Percentiles rank a stretch among this genome's conserved stretches.
phyloP scores from a whole-genome alignment of 2,329 filamentous ascomycete species.

The Diaporthe citriasiana region DNA sequence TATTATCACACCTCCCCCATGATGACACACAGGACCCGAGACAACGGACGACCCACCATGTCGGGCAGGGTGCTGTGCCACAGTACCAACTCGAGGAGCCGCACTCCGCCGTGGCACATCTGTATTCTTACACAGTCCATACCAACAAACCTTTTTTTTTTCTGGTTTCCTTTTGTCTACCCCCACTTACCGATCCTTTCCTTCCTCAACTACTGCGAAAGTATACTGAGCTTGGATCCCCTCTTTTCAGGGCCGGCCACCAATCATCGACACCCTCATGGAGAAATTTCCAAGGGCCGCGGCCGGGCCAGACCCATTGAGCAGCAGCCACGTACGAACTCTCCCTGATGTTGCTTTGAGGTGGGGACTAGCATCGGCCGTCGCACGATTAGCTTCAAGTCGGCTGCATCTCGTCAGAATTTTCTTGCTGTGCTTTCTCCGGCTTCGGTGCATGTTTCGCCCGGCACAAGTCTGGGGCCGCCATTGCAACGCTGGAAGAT shows the following conservation, averaged over 20 bases:
- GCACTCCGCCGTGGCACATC: constrained; percentile 31
- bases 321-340: constrained; percentile 51
- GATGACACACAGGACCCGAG: constrained; percentile 34
- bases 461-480: constrained; percentile 21
- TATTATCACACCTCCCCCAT: constrained; percentile 9
- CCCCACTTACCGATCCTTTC: constrained; percentile 31
- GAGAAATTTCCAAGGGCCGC: constrained; percentile 33
- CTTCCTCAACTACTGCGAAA: constrained; percentile 18
- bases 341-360: constrained; percentile 46
- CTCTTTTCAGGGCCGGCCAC: constrained; percentile 34
- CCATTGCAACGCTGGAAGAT: constrained; percentile 26
- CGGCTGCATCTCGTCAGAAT: constrained; percentile 42
- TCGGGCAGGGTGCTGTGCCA: constrained; percentile 10
- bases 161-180: neutral
- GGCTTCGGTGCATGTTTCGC: constrained; percentile 41
- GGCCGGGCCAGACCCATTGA: constrained; percentile 48
- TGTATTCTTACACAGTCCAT: constrained; percentile 33
- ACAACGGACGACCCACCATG: constrained; percentile 37
- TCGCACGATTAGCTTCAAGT: constrained; percentile 45
- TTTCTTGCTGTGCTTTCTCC: constrained; percentile 39
- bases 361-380: constrained; percentile 48
- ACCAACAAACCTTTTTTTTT: constrained; percentile 40
- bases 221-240: constrained; percentile 33
- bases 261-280: constrained; percentile 38
- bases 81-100: constrained; percentile 36